Evolutionary conservation across 768 basidiomycete genomes (phyloP).

Genomic region (Auriscalpium orientale): DNA sequence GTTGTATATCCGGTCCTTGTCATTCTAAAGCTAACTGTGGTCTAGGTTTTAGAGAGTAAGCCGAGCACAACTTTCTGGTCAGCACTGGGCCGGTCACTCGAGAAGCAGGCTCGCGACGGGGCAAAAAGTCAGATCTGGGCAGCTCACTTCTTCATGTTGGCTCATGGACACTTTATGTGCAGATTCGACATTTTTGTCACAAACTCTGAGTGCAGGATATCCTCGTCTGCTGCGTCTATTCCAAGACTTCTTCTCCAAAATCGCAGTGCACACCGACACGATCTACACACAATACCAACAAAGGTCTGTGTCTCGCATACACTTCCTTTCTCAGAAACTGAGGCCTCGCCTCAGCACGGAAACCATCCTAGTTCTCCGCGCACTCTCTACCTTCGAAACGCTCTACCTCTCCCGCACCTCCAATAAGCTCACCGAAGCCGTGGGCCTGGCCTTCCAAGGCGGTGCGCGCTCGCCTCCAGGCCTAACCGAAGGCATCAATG

Average conservation of each 20-base stretch:
- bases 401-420: slow-evolving; percentile 84
- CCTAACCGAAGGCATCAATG: slow-evolving; percentile 64
- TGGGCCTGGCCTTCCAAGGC: slow-evolving; percentile 69
- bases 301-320: slow-evolving; percentile 42
- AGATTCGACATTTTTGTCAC: slow-evolving; percentile 90
- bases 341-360: slow-evolving; percentile 59
- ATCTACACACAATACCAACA: slow-evolving; percentile 79
- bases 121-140: slow-evolving; percentile 50
- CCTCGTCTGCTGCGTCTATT: slow-evolving; percentile 84
- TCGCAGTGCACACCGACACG: slow-evolving; percentile 93
- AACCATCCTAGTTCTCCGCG: slow-evolving; percentile 79
- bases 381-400: slow-evolving; percentile 76
- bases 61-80: slow-evolving; percentile 92
- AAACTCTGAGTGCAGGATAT: slow-evolving; percentile 80
- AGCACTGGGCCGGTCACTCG: slow-evolving; percentile 69
- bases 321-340: not conserved
- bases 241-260: slow-evolving; percentile 95
- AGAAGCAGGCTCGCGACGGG: slow-evolving; percentile 75
- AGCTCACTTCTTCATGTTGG: not conserved
- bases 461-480: slow-evolving; percentile 67
- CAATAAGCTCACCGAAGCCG: slow-evolving; percentile 75
- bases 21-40: not conserved
- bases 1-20: not conserved
- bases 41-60: slow-evolving; percentile 77
- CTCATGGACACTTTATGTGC: not conserved